Percentiles rank a stretch among this genome's conserved stretches.
phyloP scores from a whole-genome alignment of 345 rosid genomes.

The Citrus cavaleriei region DNA sequence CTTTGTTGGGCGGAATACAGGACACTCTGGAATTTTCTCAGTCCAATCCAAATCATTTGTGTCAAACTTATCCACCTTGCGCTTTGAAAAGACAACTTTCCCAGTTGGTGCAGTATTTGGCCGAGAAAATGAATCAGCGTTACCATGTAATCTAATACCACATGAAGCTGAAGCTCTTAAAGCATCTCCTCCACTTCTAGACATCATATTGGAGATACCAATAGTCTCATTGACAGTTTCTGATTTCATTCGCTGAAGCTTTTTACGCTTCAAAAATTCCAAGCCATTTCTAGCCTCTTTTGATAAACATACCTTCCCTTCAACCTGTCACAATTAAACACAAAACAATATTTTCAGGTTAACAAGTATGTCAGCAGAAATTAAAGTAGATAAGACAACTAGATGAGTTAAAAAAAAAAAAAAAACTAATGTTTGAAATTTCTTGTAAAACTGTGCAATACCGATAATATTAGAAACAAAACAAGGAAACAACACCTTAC shows the following conservation, averaged over 20 bases:
- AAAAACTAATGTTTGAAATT: neutral
- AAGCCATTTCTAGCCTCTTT: conserved; percentile 69
- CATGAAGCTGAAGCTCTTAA: conserved; percentile 72
- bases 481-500: neutral
- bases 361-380: neutral
- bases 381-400: neutral
- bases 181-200: conserved; percentile 89
- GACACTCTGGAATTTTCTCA: conserved; percentile 86
- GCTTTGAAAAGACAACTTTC: conserved; percentile 48
- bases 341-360: neutral
- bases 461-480: neutral
- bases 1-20: conserved; percentile 87
- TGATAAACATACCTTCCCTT: conserved; percentile 75
- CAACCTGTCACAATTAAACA: conserved; percentile 60
- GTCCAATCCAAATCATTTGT: conserved; percentile 82
- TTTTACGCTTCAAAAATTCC: conserved; percentile 78
- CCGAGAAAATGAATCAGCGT: conserved; percentile 32
- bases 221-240: conserved; percentile 38
- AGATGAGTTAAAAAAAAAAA: neutral
- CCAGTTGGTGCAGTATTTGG: conserved; percentile 37
- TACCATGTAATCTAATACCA: conserved; percentile 67
- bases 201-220: conserved; percentile 40
- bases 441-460: conserved; percentile 1
- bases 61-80: conserved; percentile 69
- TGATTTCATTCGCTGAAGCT: conserved; percentile 72